A percentile compares a stretch with the other conserved stretches of the same genome.
Conservation (phyloP, 352 stramenopile species). For the Globisporangium viniferum region DNA sequence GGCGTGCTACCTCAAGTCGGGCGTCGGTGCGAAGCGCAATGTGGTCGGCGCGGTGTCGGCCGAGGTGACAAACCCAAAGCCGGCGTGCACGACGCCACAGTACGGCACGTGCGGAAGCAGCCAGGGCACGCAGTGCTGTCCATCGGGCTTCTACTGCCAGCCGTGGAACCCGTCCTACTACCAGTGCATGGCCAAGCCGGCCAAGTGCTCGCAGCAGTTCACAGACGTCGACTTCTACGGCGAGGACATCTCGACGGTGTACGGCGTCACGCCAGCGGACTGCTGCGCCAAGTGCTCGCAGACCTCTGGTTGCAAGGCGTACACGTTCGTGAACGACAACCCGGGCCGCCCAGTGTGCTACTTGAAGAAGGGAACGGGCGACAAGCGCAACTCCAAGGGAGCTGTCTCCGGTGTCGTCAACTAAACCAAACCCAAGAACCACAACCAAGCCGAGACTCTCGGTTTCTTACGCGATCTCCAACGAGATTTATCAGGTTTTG, state of each 20-base stretch:
- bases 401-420: slow-evolving; percentile 6
- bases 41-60: not conserved
- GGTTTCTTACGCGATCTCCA: too few relatives aligned
- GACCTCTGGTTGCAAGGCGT: slow-evolving; percentile 25
- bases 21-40: not conserved
- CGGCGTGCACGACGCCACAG: not conserved
- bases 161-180: slow-evolving; percentile 27
- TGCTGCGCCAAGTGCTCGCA: slow-evolving; percentile 26
- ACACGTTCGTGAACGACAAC: slow-evolving; percentile 34
- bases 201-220: slow-evolving; percentile 14
- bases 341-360: slow-evolving; percentile 19
- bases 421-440: not conserved
- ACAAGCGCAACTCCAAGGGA: not conserved
- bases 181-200: slow-evolving; percentile 19
- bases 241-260: slow-evolving; percentile 17
- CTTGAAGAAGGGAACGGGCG: slow-evolving; percentile 18
- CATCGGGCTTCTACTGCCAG: slow-evolving; percentile 21
- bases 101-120: not conserved
- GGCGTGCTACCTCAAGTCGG: slow-evolving; percentile 17
- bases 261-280: slow-evolving; percentile 10
- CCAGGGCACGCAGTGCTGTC: not conserved
- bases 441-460: too few relatives aligned
- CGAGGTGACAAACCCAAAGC: not conserved
- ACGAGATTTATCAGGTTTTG: too few relatives aligned
- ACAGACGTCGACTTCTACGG: slow-evolving; percentile 25